Conservation (phyloP, 441 rosid species). For the Populus hybrid region DNA sequence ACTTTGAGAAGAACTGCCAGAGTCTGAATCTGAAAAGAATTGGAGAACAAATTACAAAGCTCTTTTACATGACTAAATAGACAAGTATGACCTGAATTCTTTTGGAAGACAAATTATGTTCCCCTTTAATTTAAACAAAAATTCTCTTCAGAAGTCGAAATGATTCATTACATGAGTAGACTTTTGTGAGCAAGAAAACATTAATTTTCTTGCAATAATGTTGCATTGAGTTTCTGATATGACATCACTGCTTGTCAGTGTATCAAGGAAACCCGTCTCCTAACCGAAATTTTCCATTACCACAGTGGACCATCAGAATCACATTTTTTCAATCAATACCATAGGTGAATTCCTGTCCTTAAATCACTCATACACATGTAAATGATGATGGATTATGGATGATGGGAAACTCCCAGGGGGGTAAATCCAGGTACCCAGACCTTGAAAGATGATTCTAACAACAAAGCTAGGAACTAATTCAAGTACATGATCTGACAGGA, state of each 20-base stretch:
- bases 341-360: no score
- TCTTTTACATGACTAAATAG: background rate
- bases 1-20: slow-evolving; percentile 52
- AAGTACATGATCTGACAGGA: no score
- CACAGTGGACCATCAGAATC: background rate
- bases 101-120: background rate
- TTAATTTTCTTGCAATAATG: background rate
- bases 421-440: no score
- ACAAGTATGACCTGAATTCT: background rate
- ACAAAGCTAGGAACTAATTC: background rate
- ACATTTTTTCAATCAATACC: no score
- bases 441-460: no score
- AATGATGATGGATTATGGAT: background rate
- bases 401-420: background rate
- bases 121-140: background rate
- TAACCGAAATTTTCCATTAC: background rate
- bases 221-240: background rate
- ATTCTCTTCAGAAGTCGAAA: background rate
- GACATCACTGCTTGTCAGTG: background rate
- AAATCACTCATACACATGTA: background rate
- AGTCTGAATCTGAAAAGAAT: slow-evolving; percentile 50
- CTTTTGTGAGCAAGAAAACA: background rate
- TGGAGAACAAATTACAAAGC: background rate
- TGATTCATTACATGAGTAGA: background rate
- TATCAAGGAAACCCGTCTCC: background rate